Evolutionary conservation across 768 basidiomycete genomes (phyloP).

Genomic region (Termitomyces sp.): DNA sequence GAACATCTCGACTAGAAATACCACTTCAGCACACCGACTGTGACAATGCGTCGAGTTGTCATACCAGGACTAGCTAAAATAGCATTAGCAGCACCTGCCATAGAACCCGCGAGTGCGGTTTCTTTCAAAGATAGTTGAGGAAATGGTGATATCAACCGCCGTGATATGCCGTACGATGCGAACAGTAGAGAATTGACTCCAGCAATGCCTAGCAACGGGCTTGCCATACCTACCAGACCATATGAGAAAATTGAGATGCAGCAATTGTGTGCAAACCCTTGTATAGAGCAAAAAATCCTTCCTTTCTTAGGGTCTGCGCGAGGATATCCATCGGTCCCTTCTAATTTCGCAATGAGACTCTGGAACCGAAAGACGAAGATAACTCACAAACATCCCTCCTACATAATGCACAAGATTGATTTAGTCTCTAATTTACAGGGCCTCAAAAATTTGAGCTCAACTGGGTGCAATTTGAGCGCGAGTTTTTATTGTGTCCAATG

Average conservation of each 20-base stretch:
- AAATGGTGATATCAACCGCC: constrained; percentile 83
- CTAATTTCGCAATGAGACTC: constrained; percentile 27
- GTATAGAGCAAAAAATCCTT: constrained; percentile 91
- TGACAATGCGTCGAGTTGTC: constrained; percentile 5
- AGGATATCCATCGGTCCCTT: constrained; percentile 95
- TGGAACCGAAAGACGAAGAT: neutral
- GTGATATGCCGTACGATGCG: constrained; percentile 78
- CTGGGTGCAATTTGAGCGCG: constrained; percentile 84
- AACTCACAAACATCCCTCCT: constrained; percentile 87
- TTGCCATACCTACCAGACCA: constrained; percentile 66
- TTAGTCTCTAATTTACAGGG: constrained; percentile 3
- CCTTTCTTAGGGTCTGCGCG: constrained; percentile 72
- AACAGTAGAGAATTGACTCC: constrained; percentile 96
- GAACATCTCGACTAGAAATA: constrained; percentile 83
- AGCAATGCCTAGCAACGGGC: constrained; percentile 87
- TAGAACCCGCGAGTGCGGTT: constrained; percentile 79
- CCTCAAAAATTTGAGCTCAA: constrained; percentile 26
- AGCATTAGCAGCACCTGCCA: constrained; percentile 91
- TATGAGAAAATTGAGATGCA: neutral
- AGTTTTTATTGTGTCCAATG: constrained; percentile 84
- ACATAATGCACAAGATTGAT: neutral
- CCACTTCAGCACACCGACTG: neutral
- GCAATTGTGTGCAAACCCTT: constrained; percentile 54
- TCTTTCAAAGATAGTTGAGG: constrained; percentile 76
- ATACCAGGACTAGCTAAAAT: constrained; percentile 85